Percentiles rank a stretch among this genome's conserved stretches.
These are phyloP conservation scores for Ascodesmis nigricans DNA, from an alignment of 495 filamentous ascomycete genomes.

Conservation along the genomic window DNA sequence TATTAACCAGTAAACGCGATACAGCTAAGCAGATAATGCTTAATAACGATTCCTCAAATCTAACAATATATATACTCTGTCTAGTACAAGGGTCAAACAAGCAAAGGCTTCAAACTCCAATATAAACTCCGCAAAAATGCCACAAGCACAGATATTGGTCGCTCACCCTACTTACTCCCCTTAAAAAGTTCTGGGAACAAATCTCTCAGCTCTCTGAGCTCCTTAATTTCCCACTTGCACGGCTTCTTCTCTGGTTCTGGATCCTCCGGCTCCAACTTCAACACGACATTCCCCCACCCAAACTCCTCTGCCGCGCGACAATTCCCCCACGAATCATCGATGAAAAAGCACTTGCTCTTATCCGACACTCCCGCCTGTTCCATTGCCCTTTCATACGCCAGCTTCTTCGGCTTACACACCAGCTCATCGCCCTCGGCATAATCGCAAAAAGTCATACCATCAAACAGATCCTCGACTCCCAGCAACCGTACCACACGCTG, in stretches of 20 bases:
- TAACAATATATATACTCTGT: too few species aligned
- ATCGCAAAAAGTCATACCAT: constrained; percentile 63
- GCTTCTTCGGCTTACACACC: constrained; percentile 61
- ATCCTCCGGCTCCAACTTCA: constrained; percentile 38
- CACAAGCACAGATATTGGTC: too few species aligned
- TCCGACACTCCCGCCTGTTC: constrained; percentile 25
- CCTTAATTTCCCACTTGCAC: constrained; percentile 31
- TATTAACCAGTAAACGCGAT: too few species aligned
- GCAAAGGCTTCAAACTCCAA: too few species aligned
- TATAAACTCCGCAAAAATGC: too few species aligned
- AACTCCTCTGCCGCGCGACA: constrained; percentile 17
- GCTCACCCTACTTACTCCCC: background rate
- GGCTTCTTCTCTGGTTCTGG: constrained; percentile 28
- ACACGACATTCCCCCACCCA: constrained; percentile 30
- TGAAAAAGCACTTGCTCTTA: constrained; percentile 18
- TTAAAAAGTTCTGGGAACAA: constrained; percentile 19
- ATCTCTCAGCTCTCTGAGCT: constrained; percentile 13
- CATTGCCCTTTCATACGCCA: constrained; percentile 58
- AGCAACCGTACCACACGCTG: constrained; percentile 61
- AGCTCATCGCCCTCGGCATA: constrained; percentile 41
- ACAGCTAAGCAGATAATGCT: too few species aligned
- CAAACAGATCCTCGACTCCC: constrained; percentile 67
- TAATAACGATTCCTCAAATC: too few species aligned
- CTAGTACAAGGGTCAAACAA: too few species aligned
- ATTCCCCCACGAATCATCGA: constrained; percentile 18